Percentiles rank a stretch among this genome's conserved stretches.
phyloP scores from a whole-genome alignment of 108 stramenopile species.

The Heterococcus sp. region DNA sequence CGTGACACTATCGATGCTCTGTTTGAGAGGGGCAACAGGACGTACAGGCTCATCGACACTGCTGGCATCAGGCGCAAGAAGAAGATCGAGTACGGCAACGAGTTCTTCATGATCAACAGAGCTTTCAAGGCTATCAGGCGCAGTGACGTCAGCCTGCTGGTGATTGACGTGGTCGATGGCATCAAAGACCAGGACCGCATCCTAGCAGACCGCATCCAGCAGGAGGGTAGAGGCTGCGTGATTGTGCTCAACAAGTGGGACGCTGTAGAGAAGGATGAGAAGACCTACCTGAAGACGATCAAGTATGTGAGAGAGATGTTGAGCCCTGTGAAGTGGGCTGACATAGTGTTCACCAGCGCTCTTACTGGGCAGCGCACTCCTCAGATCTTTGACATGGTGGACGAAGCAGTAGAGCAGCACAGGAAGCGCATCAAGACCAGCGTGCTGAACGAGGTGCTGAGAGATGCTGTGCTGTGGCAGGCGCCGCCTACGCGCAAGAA shows the following conservation, averaged over 20 bases:
- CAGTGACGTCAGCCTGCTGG: constrained; percentile 85
- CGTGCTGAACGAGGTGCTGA: constrained; percentile 88
- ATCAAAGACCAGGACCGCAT: constrained; percentile 90
- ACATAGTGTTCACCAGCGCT: constrained; percentile 89
- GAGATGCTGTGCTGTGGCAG: constrained; percentile 91
- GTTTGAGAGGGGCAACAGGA: constrained; percentile 75
- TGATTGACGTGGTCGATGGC: constrained; percentile 91
- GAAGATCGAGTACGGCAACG: constrained; percentile 84
- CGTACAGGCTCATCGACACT: constrained; percentile 92
- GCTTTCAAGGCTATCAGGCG: constrained; percentile 89
- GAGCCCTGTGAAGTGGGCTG: constrained; percentile 85
- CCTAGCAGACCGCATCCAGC: constrained; percentile 76
- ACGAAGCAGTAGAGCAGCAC: constrained; percentile 77
- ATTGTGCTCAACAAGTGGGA: constrained; percentile 98
- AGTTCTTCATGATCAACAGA: constrained; percentile 97
- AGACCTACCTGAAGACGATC: constrained; percentile 58
- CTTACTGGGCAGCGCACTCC: constrained; percentile 77
- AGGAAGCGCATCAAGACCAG: constrained; percentile 81
- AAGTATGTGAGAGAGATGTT: constrained; percentile 80
- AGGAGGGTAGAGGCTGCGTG: constrained; percentile 91
- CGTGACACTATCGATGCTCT: constrained; percentile 93
- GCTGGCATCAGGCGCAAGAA: constrained; percentile 93
- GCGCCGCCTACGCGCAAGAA: constrained; percentile 81
- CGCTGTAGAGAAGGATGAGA: constrained; percentile 85
- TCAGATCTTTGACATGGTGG: constrained; percentile 73